Base-by-base conservation (phyloP, 169 alveolate genomes). In the Cryptosporidium sp. region DNA sequence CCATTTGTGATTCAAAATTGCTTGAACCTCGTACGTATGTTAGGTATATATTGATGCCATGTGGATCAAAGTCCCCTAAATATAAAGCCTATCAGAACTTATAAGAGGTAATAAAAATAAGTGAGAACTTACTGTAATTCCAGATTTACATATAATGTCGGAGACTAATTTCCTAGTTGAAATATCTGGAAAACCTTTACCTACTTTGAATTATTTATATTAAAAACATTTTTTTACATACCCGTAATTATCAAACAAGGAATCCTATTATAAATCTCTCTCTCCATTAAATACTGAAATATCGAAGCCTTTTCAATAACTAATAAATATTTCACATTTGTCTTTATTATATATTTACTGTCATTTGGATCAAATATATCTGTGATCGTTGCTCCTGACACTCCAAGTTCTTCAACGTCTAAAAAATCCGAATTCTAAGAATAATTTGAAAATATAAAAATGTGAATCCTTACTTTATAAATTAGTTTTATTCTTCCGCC, bases 281-380 rank as follows among this genome's bases (percentile, higher is more conserved):
- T 60, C 12, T 80, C 89, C 89, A 80, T 80, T 62, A 80, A 80
- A 80, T 80, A 80, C 26, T 80, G 89, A 80, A 80, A 80, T 60
- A 80, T 65, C 6, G 89, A 80, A 23, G 89, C 89, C 31, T 80
- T 80, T 42, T 80, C 89, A 61, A 80, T 62, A 26, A 80, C 0
- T 80, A 80, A 42, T 44, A 80, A 7, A 45, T 80, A 80, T 29
- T 62, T 60, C 21, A 29, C 67, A 26, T 65, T 53, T 44, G 89
- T 62, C 62, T 62, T 35, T 62, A 26, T 67, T 4, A 56, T 39
- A 73, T 53, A n/a, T 26, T 73, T 52, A 23, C 21, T 70, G 9
- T 44, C 42, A 3, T 62, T 35, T 44, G 51, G 26, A 37, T 80
- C 89, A 62, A 80, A 80, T 7, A 62, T 37, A 39, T 80, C 89